Base-by-base conservation (phyloP, 2,329 filamentous ascomycete genomes). In the Xylaria sp. region DNA sequence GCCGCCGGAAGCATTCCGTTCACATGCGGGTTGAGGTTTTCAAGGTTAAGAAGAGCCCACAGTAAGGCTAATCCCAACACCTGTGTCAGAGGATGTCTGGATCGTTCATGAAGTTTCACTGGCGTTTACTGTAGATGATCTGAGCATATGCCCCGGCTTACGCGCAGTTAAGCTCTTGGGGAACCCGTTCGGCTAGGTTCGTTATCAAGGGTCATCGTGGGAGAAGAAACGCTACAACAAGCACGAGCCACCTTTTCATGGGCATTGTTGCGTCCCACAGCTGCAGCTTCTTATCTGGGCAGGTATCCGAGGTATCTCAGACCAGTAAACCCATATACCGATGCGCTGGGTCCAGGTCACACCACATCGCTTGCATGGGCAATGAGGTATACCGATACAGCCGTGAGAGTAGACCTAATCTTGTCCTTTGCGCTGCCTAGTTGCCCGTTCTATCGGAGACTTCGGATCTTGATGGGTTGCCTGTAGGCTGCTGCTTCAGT, bases 101-200 rank as follows among this genome's bases (percentile, higher is more conserved):
- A 48, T 62, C 41, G 37, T 31, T 31, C 23, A 34, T 37, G 4
- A 31, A 41, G 18, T n/a, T 37, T 10, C 25, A 12, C 7, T 20
- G 20, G 46, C n/a, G 50, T 25, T 20, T 31, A 37, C 18, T 25
- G 23, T 55, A 34, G 37, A 55, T 28, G 7, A 37, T 6, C 52
- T 20, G 28, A 37, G 52, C 52, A 25, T 54, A n/a, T 41, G 62
- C 66, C 66, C 62, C 41, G 61, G 66, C 55, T 56, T 56, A 37
- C 39, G 6, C 28, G 48, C 23, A 44, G 8, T 66, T 57, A 69
- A 69, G 66, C 66, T 62, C 62, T 57, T 56, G 37, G 10, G 52
- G 51, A 44, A 23, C 13, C 65, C 44, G 20, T 44, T 46, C 34
- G 57, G 48, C 48, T 28, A 50, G 56, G 48, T 48, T 41, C 28